Evolutionary conservation across 768 basidiomycete species (phyloP), one percentile per base, ranked within the genome.

Genomic region (Hygrophorus russula): DNA sequence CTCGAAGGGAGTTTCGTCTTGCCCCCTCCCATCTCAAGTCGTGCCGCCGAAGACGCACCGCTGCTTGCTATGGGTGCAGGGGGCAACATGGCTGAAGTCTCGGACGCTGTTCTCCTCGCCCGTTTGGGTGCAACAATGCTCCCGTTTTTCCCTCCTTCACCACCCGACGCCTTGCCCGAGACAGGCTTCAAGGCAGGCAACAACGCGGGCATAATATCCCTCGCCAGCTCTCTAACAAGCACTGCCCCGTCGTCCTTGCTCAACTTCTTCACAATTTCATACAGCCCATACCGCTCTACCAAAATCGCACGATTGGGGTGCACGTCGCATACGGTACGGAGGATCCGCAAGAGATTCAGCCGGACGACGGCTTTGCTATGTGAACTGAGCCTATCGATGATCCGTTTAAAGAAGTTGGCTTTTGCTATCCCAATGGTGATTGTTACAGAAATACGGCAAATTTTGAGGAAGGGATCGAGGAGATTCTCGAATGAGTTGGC

Each of bases 401-500:
- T 75, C 9, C 90, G 82, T 50, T 78, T 78, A 73, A 94, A 87
- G 65, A 99, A 91, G 18, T 80, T 69, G 3, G 89, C 65, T 48
- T 80, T 82, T 29, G 91, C 76, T 35, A 98, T 73, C 13, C 78
- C 77, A 18, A 88, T 75, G 1, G 87, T 81, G 30, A 97, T 59
- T 1, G 68, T 59, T 0, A 73, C 71, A 0, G 93, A 97, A 6
- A 89, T 61, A 9, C 92, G 84, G 41, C 82, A 78, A 36, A 97
- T 84, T 68, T 96, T 96, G 56, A 93, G 76, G 63, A 92, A 84
- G 1, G 90, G 88, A 41, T 93, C 89, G 6, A 97, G 77, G 17
- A 99, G 64, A 54, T 85, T 89, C 58, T 98, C 94, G 55, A 96
- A 92, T 1, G 82, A 83, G 56, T 87, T 85, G 36, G 88, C 81